A percentile compares a stretch with the other conserved stretches of the same genome.
Conservation (phyloP, 495 filamentous ascomycete genomes). For the Xylaria bambusicola region DNA sequence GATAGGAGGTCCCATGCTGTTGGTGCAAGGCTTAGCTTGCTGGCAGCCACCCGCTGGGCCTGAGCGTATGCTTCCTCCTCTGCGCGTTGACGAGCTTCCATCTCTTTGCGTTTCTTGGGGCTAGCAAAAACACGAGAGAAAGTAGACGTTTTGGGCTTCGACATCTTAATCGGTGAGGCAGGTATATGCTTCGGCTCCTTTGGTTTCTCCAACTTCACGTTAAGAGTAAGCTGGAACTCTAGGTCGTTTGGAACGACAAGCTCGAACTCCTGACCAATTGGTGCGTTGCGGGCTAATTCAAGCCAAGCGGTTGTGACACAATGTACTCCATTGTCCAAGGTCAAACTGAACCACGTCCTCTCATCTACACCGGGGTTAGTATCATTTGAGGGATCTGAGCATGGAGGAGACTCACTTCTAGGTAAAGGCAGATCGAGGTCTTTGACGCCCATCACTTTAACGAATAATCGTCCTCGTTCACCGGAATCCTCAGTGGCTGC, state of each 20-base stretch:
- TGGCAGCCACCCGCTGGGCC: conserved; percentile 66
- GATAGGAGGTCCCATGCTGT: conserved; percentile 86
- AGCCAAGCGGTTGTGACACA: conserved; percentile 97
- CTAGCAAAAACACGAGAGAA: conserved; percentile 92
- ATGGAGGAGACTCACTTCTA: conserved; percentile 63
- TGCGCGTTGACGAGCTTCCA: conserved; percentile 77
- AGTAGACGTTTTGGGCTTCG: conserved; percentile 71
- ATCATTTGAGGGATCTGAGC: neutral
- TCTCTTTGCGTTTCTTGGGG: conserved; percentile 91
- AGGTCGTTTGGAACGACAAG: conserved; percentile 94
- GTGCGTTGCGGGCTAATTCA: conserved; percentile 87
- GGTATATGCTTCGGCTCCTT: conserved; percentile 52
- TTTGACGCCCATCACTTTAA: conserved; percentile 96
- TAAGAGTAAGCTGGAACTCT: conserved; percentile 94
- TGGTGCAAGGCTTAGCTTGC: conserved; percentile 57
- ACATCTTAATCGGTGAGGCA: conserved; percentile 58
- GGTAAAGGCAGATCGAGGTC: conserved; percentile 90
- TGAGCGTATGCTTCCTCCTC: conserved; percentile 68
- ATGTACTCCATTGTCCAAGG: conserved; percentile 94
- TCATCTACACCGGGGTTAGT: conserved; percentile 62
- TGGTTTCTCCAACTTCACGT: conserved; percentile 88
- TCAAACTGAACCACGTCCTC: conserved; percentile 88
- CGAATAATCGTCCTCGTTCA: conserved; percentile 91
- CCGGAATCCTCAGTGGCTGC: conserved; percentile 70
- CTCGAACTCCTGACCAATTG: conserved; percentile 98